Evolutionary conservation across 768 basidiomycete species (phyloP).

Genomic region (Collybia nuda): DNA sequence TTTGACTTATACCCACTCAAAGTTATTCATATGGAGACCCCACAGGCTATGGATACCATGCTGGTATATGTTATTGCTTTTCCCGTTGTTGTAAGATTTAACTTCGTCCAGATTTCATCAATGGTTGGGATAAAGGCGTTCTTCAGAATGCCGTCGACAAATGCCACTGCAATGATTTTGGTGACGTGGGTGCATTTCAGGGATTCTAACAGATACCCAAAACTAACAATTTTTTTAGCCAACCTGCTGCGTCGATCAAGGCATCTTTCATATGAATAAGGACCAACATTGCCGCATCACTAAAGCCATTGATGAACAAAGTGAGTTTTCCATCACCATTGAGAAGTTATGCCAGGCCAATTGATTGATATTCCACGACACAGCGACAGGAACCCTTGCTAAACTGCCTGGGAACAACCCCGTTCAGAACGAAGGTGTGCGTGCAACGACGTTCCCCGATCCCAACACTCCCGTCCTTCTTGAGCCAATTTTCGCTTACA

Average conservation of each 20-base stretch:
- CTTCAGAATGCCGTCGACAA: slow-evolving; percentile 55
- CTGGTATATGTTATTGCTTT: slow-evolving; percentile 32
- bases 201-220: slow-evolving; percentile 3
- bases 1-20: not conserved
- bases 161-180: slow-evolving; percentile 46
- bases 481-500: slow-evolving; percentile 46
- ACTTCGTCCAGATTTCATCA: slow-evolving; percentile 42
- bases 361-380: slow-evolving; percentile 4
- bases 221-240: slow-evolving; percentile 19
- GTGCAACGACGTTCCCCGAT: slow-evolving; percentile 31
- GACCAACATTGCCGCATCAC: slow-evolving; percentile 45
- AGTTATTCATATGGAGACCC: slow-evolving; percentile 57
- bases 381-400: slow-evolving; percentile 45
- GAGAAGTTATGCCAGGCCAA: not conserved
- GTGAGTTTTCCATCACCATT: slow-evolving; percentile 25
- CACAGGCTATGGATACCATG: slow-evolving; percentile 63
- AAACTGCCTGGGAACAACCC: slow-evolving; percentile 58
- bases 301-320: slow-evolving; percentile 43
- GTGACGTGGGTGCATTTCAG: slow-evolving; percentile 34
- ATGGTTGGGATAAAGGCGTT: slow-evolving; percentile 61
- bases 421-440: slow-evolving; percentile 35
- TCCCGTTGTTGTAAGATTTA: not conserved
- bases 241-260: slow-evolving; percentile 43
- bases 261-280: slow-evolving; percentile 42
- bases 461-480: slow-evolving; percentile 37